Conservation (phyloP, 2,329 filamentous ascomycete genomes). For the Xylariaceae sp. region DNA sequence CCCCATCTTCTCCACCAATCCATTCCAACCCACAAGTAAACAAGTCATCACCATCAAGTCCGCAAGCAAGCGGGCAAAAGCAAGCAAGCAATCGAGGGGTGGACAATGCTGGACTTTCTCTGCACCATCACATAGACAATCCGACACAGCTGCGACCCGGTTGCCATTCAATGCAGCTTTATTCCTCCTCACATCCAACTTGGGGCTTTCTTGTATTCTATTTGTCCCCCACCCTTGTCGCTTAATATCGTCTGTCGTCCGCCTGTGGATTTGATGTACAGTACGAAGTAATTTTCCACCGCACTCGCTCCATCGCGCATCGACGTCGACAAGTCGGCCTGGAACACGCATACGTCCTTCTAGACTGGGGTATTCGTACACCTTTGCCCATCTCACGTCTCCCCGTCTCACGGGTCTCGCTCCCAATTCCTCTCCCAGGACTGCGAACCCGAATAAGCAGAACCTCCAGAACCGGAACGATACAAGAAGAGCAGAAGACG, state of each 20-base stretch:
- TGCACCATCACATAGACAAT: conserved; percentile 11
- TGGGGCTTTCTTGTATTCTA: conserved; percentile 2
- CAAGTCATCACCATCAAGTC: neutral
- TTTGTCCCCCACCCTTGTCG: neutral
- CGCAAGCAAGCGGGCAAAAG: neutral
- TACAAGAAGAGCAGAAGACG: neutral
- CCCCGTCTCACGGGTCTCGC: neutral
- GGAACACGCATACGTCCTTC: neutral
- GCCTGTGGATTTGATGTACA: neutral
- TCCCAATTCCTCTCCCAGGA: neutral
- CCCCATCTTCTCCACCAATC: neutral
- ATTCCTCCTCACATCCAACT: conserved; percentile 1
- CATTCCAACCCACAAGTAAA: neutral
- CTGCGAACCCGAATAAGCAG: neutral
- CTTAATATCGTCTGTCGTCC: conserved; percentile 7
- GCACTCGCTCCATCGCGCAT: conserved; percentile 8
- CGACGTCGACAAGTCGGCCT: neutral
- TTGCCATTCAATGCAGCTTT: conserved; percentile 10
- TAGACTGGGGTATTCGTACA: no score
- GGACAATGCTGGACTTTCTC: conserved; percentile 8
- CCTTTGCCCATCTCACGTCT: neutral
- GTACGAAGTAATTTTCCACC: neutral
- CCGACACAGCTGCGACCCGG: conserved; percentile 13
- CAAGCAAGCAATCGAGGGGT: neutral
- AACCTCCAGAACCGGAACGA: neutral